These are phyloP conservation scores for Paracoccidioides lutzii DNA, from an alignment of 2,329 filamentous ascomycete species.

Conservation along the genomic window DNA sequence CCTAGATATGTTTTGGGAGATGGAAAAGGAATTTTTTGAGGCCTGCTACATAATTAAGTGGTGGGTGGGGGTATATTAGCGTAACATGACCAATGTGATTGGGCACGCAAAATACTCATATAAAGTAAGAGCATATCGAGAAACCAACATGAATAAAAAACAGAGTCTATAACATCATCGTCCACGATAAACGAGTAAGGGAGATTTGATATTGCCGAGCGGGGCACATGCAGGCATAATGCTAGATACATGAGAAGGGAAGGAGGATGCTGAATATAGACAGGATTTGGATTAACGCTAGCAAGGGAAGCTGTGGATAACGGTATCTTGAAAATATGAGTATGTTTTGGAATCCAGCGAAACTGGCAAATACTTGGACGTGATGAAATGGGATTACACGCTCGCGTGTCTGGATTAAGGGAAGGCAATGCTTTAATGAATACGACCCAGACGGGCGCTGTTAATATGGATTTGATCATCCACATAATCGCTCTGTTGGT, in stretches of 20 bases:
- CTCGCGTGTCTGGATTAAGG: background rate
- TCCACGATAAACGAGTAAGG: background rate
- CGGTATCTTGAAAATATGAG: background rate
- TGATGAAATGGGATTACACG: background rate
- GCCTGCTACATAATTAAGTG: background rate
- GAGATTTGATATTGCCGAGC: background rate
- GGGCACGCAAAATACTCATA: background rate
- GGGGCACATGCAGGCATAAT: background rate
- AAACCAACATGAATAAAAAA: background rate
- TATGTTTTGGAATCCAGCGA: background rate
- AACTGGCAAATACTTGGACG: background rate
- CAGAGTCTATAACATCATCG: background rate
- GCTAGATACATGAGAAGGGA: background rate
- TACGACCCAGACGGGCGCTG: slow-evolving; percentile 54
- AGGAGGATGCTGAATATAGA: background rate
- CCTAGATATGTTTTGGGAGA: background rate
- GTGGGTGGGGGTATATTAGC: too few species aligned
- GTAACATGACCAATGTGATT: background rate
- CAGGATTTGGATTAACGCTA: background rate
- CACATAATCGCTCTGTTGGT: slow-evolving; percentile 59
- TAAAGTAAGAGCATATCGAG: background rate
- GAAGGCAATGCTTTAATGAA: slow-evolving; percentile 18
- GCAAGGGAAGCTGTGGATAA: background rate
- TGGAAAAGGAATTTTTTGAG: background rate
- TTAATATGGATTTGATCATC: slow-evolving; percentile 73